Percentiles rank a stretch among this genome's conserved stretches.
These are phyloP conservation scores for Musa itinerans DNA, from an alignment of 176 grass and related monocot genomes.

Conservation along the genomic window DNA sequence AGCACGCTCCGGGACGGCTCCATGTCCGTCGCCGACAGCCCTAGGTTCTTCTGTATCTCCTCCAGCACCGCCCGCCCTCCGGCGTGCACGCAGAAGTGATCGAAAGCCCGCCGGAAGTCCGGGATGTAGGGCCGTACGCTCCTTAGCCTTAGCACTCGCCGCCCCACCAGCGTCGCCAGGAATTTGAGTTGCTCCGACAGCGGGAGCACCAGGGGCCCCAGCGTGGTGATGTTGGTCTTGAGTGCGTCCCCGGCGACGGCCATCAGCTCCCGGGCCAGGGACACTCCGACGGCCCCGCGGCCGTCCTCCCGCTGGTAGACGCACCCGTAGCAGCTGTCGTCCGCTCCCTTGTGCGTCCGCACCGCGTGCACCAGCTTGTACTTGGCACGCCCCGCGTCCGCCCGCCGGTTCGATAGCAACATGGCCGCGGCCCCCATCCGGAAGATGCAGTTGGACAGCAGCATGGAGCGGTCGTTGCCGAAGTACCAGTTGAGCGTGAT, in stretches of 20 bases:
- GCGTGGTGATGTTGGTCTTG: constrained; percentile 31
- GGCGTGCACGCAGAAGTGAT: constrained; percentile 64
- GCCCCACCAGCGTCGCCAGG: neutral
- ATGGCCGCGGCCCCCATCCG: constrained; percentile 59
- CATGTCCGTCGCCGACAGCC: constrained; percentile 34
- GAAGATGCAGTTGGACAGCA: constrained; percentile 51
- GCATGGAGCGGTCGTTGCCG: neutral
- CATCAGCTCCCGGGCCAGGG: constrained; percentile 39
- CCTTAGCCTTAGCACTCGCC: neutral
- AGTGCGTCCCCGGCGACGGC: constrained; percentile 42
- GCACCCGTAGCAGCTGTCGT: constrained; percentile 46
- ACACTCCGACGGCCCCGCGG: constrained; percentile 61
- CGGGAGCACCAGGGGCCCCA: constrained; percentile 45
- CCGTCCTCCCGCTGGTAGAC: constrained; percentile 55
- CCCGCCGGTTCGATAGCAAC: constrained; percentile 26
- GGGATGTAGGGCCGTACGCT: constrained; percentile 3
- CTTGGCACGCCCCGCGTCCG: constrained; percentile 17
- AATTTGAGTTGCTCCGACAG: constrained; percentile 49
- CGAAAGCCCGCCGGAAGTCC: constrained; percentile 30
- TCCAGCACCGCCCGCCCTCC: constrained; percentile 49
- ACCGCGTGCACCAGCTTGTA: constrained; percentile 47
- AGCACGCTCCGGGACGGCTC: constrained; percentile 68
- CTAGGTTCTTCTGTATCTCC: constrained; percentile 47
- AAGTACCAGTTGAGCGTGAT: constrained; percentile 60
- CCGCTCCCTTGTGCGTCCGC: constrained; percentile 37